phyloP scores from a whole-genome alignment of 345 rosid genomes.

The Turritis glabra region DNA sequence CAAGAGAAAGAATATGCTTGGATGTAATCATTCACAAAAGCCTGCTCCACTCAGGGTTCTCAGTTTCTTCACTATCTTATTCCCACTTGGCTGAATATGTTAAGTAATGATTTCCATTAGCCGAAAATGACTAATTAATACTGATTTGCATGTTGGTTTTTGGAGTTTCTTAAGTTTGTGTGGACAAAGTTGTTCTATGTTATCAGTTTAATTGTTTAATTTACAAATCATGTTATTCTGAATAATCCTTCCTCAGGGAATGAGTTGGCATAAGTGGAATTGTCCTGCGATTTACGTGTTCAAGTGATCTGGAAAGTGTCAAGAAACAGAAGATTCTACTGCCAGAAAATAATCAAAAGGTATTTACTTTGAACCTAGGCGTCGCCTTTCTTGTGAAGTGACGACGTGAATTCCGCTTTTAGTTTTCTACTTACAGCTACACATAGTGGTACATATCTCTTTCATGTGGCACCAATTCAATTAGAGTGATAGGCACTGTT shows the following conservation, averaged over 20 bases:
- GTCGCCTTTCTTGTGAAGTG: not conserved
- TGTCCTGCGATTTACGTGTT: not conserved
- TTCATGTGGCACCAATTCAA: constrained; percentile 20
- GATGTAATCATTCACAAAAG: not conserved
- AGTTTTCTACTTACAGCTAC: not conserved
- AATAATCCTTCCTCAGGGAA: not conserved
- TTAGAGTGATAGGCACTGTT: constrained; percentile 8
- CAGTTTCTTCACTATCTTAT: not conserved
- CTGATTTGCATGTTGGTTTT: not conserved
- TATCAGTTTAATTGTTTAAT: not conserved
- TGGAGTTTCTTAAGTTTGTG: not conserved
- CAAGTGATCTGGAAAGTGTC: constrained; percentile 1
- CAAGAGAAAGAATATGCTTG: not conserved
- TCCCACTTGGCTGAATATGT: not conserved
- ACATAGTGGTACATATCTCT: constrained; percentile 4
- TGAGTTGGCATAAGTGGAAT: not conserved
- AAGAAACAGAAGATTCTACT: not conserved
- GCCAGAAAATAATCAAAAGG: not conserved
- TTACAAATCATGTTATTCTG: not conserved
- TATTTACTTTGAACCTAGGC: not conserved
- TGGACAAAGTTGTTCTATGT: not conserved
- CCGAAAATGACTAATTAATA: not conserved
- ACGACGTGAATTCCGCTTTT: constrained; percentile 15
- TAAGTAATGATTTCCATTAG: not conserved
- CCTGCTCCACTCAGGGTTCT: not conserved